Evolutionary conservation across 2,329 filamentous ascomycete species (phyloP).

Genomic region (Bipolaris bicolor): DNA sequence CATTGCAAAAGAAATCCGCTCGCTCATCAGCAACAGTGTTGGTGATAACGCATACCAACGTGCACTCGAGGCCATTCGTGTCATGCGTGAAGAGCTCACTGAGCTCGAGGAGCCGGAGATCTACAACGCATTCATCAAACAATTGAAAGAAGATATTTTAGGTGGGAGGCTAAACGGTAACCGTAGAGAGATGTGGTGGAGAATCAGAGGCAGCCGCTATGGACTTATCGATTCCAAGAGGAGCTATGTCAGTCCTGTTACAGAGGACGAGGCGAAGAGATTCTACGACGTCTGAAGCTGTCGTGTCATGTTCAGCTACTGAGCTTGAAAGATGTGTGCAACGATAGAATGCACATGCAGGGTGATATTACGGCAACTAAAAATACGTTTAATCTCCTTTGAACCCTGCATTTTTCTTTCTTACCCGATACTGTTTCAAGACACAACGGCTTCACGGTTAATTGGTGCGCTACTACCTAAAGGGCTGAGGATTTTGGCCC

Average conservation of each 20-base stretch:
- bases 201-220: constrained; percentile 68
- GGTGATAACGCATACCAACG: constrained; percentile 76
- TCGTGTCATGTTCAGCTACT: neutral
- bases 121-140: constrained; percentile 76
- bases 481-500: neutral
- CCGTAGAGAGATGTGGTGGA: constrained; percentile 81
- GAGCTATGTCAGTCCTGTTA: constrained; percentile 69
- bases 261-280: constrained; percentile 69
- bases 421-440: neutral
- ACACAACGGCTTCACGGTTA: neutral
- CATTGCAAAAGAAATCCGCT: constrained; percentile 73
- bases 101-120: constrained; percentile 75
- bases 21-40: constrained; percentile 73
- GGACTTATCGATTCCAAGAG: constrained; percentile 73
- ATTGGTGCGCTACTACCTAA: neutral
- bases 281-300: constrained; percentile 35
- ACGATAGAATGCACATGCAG: neutral
- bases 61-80: constrained; percentile 75
- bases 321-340: neutral
- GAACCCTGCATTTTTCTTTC: neutral
- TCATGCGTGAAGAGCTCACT: constrained; percentile 78
- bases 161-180: constrained; percentile 76
- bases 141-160: constrained; percentile 74
- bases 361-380: neutral
- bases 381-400: too few relatives aligned